phyloP scores from a whole-genome alignment of 768 basidiomycete species.

The Tremella yokohamensis region DNA sequence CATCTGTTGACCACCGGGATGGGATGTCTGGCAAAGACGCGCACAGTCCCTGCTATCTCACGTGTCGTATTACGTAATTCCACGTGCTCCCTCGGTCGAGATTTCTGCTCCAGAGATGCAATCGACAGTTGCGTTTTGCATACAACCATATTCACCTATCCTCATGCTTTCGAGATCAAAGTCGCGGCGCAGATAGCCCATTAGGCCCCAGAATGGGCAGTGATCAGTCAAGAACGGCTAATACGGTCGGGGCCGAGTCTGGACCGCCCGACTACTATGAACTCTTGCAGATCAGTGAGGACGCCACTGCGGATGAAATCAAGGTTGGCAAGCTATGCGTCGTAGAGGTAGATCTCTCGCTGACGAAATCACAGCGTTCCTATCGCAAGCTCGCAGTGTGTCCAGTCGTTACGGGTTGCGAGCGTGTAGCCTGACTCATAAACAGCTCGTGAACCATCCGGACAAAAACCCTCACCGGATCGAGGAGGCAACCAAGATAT shows the following conservation, averaged over 20 bases:
- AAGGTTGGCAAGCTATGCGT: constrained; percentile 53
- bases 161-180: too few species aligned
- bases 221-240: constrained; percentile 31
- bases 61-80: not conserved
- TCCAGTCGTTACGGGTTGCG: constrained; percentile 29
- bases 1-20: too few species aligned
- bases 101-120: too few species aligned
- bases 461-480: constrained; percentile 73
- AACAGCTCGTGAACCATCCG: constrained; percentile 50
- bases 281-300: constrained; percentile 73
- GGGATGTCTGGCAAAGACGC: not conserved
- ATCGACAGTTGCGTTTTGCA: too few species aligned
- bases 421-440: not conserved
- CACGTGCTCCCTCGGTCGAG: not conserved
- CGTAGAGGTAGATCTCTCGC: not conserved
- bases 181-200: too few species aligned
- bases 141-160: too few species aligned
- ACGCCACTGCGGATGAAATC: constrained; percentile 82
- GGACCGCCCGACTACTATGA: constrained; percentile 67
- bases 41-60: not conserved
- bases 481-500: constrained; percentile 80
- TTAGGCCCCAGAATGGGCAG: constrained; percentile 28
- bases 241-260: not conserved
- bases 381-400: constrained; percentile 80
- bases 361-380: constrained; percentile 58